These are phyloP conservation scores for Acrodontium crateriforme DNA, from an alignment of 2,329 filamentous ascomycete genomes.

Conservation along the genomic window DNA sequence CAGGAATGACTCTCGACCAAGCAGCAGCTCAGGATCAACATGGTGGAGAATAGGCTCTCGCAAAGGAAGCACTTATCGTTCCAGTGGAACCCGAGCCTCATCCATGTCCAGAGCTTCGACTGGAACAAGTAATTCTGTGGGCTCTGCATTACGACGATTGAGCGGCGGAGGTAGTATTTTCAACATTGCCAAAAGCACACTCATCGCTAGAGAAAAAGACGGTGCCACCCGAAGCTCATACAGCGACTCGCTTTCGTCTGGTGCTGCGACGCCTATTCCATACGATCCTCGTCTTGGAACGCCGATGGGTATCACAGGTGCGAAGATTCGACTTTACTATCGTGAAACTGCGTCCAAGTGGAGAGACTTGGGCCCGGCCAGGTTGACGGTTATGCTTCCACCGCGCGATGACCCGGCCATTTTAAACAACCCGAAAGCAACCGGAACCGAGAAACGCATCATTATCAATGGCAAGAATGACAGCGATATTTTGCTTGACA, in stretches of 20 bases:
- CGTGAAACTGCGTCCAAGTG: slow-evolving; percentile 65
- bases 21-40: slow-evolving; percentile 29
- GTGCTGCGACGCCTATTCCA: slow-evolving; percentile 24
- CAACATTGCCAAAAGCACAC: slow-evolving; percentile 67
- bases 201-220: slow-evolving; percentile 45
- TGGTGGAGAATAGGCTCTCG: slow-evolving; percentile 42
- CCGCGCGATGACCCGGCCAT: slow-evolving; percentile 27
- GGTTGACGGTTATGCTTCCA: slow-evolving; percentile 69
- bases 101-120: too few relatives aligned
- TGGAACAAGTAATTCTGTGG: slow-evolving; percentile 60
- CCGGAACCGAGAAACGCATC: slow-evolving; percentile 66
- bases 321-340: slow-evolving; percentile 75
- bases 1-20: slow-evolving; percentile 32
- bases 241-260: slow-evolving; percentile 47
- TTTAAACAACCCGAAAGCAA: slow-evolving; percentile 25
- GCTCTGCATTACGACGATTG: slow-evolving; percentile 64
- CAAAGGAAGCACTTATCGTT: slow-evolving; percentile 40
- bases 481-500: slow-evolving; percentile 60
- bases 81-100: slow-evolving; percentile 39
- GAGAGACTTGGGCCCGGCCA: slow-evolving; percentile 79
- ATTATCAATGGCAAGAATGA: slow-evolving; percentile 60
- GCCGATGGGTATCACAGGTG: slow-evolving; percentile 57
- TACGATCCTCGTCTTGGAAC: slow-evolving; percentile 21
- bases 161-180: slow-evolving; percentile 58
- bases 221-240: slow-evolving; percentile 35